phyloP scores from a whole-genome alignment of 352 stramenopile genomes.

The Lagenidium giganteum region DNA sequence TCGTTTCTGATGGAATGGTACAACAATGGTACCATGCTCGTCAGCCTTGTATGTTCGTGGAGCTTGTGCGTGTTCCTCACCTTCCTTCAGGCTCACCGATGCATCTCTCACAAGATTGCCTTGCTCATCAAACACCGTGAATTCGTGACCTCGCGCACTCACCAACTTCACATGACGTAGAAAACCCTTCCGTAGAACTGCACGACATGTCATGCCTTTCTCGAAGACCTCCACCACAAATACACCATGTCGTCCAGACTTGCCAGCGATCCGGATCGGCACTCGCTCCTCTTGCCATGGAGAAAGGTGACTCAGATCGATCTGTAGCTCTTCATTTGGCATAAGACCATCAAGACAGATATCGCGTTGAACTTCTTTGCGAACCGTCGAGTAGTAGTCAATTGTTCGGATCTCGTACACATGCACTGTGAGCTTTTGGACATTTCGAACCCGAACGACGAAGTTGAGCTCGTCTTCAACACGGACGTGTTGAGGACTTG shows the following conservation, averaged over 20 bases:
- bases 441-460: constrained; percentile 28
- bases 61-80: constrained; percentile 19
- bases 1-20: constrained; percentile 33
- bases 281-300: constrained; percentile 28
- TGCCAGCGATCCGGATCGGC: too few relatives aligned
- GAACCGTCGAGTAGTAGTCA: constrained; percentile 34
- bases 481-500: constrained; percentile 26
- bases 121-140: constrained; percentile 33
- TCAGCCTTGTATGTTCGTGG: constrained; percentile 20
- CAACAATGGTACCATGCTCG: constrained; percentile 19
- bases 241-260: too few relatives aligned
- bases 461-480: constrained; percentile 25
- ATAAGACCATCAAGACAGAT: constrained; percentile 40
- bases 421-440: constrained; percentile 35
- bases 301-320: constrained; percentile 31
- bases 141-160: constrained; percentile 30
- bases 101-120: constrained; percentile 23
- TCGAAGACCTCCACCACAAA: constrained; percentile 51
- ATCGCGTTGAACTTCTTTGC: constrained; percentile 28
- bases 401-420: constrained; percentile 46
- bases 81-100: constrained; percentile 22
- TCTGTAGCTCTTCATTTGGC: constrained; percentile 30
- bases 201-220: constrained; percentile 31
- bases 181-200: constrained; percentile 38
- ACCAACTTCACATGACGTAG: constrained; percentile 32